Percentiles rank a stretch among this genome's conserved stretches.
phyloP scores from a whole-genome alignment of 768 basidiomycete species.

The Guyanaporus albipodus region DNA sequence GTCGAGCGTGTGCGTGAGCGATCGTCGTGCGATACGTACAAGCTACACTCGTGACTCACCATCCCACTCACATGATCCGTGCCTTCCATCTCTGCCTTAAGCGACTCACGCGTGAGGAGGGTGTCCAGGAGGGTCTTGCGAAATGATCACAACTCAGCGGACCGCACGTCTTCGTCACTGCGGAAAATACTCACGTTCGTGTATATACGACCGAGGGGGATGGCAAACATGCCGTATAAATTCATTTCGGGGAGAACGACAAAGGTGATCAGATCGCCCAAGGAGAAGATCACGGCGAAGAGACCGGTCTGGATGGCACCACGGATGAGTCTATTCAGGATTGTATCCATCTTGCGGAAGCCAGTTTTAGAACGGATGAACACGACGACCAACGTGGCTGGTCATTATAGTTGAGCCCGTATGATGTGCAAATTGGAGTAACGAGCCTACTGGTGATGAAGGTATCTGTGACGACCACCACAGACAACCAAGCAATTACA shows the following conservation, averaged over 20 bases:
- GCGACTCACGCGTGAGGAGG: constrained; percentile 7
- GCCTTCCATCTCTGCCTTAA: neutral
- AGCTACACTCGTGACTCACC: too few relatives aligned
- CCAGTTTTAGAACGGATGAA: constrained; percentile 22
- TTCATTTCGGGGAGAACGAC: constrained; percentile 26
- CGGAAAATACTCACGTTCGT: constrained; percentile 41
- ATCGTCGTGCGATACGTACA: too few relatives aligned
- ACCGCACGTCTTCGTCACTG: too few relatives aligned
- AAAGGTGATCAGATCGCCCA: constrained; percentile 39
- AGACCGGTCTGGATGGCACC: constrained; percentile 9
- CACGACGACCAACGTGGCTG: constrained; percentile 14
- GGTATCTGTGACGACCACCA: constrained; percentile 43
- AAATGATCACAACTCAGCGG: too few relatives aligned
- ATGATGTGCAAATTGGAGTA: neutral
- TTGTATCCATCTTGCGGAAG: constrained; percentile 47
- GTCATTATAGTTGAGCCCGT: neutral
- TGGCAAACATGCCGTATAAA: constrained; percentile 36
- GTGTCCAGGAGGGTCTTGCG: constrained; percentile 14
- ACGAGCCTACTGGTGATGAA: constrained; percentile 39
- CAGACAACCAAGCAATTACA: constrained; percentile 46
- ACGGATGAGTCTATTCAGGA: constrained; percentile 19
- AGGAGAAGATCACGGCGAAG: neutral
- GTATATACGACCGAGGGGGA: constrained; percentile 41
- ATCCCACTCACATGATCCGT: too few relatives aligned
- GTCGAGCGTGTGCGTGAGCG: too few relatives aligned